A percentile compares a stretch with the other conserved stretches of the same genome.
Conservation (phyloP, 305 asterid genomes). For the Fraxinus nigra region DNA sequence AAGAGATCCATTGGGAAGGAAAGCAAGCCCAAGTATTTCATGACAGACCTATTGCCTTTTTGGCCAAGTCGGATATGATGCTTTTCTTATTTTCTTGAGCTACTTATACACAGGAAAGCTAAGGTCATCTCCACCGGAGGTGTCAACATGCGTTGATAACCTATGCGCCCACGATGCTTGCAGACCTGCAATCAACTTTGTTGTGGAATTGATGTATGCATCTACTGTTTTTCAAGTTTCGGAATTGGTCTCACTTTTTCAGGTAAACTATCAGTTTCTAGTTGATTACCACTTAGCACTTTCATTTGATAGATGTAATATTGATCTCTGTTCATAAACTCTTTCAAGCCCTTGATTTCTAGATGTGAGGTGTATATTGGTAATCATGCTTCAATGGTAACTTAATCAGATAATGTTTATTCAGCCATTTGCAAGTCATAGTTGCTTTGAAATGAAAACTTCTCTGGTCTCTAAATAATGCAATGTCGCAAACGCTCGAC, state of each 20-base stretch:
- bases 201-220: slow-evolving; percentile 61
- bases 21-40: slow-evolving; percentile 39
- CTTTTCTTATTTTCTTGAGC: slow-evolving; percentile 47
- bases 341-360: background rate
- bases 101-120: slow-evolving; percentile 66
- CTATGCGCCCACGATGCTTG: slow-evolving; percentile 55
- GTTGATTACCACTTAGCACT: background rate
- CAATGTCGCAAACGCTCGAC: background rate
- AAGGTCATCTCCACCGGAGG: slow-evolving; percentile 50
- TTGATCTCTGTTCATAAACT: background rate
- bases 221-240: slow-evolving; percentile 51
- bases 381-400: background rate
- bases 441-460: background rate
- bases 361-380: background rate
- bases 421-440: background rate
- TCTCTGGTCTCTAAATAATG: background rate
- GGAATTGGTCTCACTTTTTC: slow-evolving; percentile 54
- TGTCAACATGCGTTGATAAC: slow-evolving; percentile 54
- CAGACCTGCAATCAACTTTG: slow-evolving; percentile 53
- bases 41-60: slow-evolving; percentile 55
- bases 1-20: slow-evolving; percentile 35
- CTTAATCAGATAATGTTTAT: background rate
- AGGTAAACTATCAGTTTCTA: slow-evolving; percentile 33
- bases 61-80: slow-evolving; percentile 62
- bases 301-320: background rate